Evolutionary conservation across 805 yeast genomes (phyloP), one percentile per base, ranked within the genome.

Genomic region (Komagataella kurtzmanii): DNA sequence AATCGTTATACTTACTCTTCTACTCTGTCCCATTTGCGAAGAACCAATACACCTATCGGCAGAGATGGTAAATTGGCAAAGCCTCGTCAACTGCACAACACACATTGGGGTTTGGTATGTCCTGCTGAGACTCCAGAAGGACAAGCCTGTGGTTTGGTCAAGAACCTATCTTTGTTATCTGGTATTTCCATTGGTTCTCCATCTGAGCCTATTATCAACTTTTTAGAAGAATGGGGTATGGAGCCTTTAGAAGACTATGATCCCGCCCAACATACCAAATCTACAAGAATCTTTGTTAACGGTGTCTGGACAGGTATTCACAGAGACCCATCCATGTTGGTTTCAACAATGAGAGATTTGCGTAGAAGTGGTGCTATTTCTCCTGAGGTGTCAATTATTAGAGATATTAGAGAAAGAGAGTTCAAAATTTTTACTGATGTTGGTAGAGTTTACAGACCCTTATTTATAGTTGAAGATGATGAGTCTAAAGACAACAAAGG

Each of bases 51-150:
- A 3, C 99, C 99, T 46, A 93, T 93, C 67, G 99, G 99, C 54
- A 85, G 98, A 75, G 99, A 93, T 70, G 99, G 99, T 75, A 93
- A 93, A 69, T 79, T 93, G 57, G 99, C 99, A 48, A 89, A 93
- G 63, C 99, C 99, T 48, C 90, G 99, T 74, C 99, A 93, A 73
- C 77, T 93, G 64, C 99, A 93, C 73, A 93, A 93, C 68, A 93
- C 99, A 30, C 99, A 93, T 72, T 93, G 99, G 99, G 99, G 99
- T 63, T 78, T 93, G 61, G 98, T 93, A 47, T 93, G 99, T 72
- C 99, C 99, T 50, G 99, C 99, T 21, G 99, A 93, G 70, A 93
- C 99, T 17, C 99, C 99, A 3, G 99, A 93, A 75, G 99, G 99
- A 64, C 99, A 93, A 73, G 99, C 99, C 43, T 93, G 99, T 85